These are phyloP conservation scores for Pichia sp. DNA, from an alignment of 1,139 yeast genomes.

Conservation along the genomic window DNA sequence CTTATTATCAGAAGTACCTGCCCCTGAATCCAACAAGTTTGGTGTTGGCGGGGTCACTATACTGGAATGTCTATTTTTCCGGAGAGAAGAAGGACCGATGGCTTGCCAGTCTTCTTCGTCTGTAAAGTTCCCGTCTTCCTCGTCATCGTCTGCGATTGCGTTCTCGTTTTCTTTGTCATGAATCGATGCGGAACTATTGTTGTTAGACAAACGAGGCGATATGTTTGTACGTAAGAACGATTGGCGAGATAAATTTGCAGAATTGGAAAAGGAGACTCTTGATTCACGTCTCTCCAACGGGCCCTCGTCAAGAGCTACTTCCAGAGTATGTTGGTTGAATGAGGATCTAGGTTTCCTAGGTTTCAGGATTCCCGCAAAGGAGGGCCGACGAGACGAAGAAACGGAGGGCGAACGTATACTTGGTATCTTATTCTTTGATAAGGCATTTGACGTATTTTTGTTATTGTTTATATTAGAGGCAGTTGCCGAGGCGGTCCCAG, in stretches of 20 bases:
- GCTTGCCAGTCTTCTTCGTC: slow-evolving; percentile 96
- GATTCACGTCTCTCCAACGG: slow-evolving; percentile 32
- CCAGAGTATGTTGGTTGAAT: slow-evolving; percentile 32
- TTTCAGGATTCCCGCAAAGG: slow-evolving; percentile 32
- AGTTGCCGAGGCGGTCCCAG: neutral
- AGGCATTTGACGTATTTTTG: slow-evolving; percentile 3
- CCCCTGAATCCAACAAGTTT: slow-evolving; percentile 2
- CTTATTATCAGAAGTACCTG: neutral
- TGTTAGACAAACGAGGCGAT: slow-evolving; percentile 23
- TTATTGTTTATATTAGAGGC: neutral
- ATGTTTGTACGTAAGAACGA: slow-evolving; percentile 32
- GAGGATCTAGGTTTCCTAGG: slow-evolving; percentile 34
- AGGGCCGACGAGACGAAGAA: slow-evolving; percentile 29
- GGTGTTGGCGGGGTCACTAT: slow-evolving; percentile 24
- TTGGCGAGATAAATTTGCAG: slow-evolving; percentile 33
- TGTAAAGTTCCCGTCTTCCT: slow-evolving; percentile 23
- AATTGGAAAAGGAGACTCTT: slow-evolving; percentile 33
- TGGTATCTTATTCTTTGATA: slow-evolving; percentile 10
- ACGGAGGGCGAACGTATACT: slow-evolving; percentile 25
- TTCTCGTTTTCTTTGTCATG: slow-evolving; percentile 16
- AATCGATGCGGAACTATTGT: slow-evolving; percentile 22
- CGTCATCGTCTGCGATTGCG: slow-evolving; percentile 13
- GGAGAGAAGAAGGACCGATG: slow-evolving; percentile 68
- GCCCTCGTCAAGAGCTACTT: slow-evolving; percentile 32
- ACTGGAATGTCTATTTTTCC: slow-evolving; percentile 35